Evolutionary conservation across 2,329 filamentous ascomycete species (phyloP), one percentile per base, ranked within the genome.

Genomic region (Phialophora verrucosa): DNA sequence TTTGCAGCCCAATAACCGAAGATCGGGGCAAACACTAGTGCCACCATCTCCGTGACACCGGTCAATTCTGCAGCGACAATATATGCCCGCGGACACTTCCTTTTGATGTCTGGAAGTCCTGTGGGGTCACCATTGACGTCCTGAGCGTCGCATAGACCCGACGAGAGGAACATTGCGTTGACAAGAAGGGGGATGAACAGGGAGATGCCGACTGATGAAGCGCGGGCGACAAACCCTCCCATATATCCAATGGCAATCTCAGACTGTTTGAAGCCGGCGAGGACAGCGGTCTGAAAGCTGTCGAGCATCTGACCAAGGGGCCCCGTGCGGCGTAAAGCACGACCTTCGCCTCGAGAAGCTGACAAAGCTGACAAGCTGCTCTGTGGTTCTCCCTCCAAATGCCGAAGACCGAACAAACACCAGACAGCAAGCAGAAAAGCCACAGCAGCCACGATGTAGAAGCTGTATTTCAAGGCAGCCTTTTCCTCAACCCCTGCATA

Each of bases 121-220:
- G 70, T 71, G 2, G 76, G 75, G 4, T 75, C 75, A 35, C 79
- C 74, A 8, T 44, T 14, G 29, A 58, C 29, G 4, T 79, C 78
- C 49, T 82, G 78, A 17, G 78, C 80, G 32, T 87, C 84, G 80
- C 95, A 98, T 71, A 91, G 90, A 2, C 92, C 93, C 61, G 90
- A 90, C 57, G 83, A 82, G 69, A 94, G 91, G 78, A 94, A 98
- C 78, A 92, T 97, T 27, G 92, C 89, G 76, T 98, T 98, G 73
- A 97, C 88, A 75, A 91, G 96, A 1, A 99, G 85, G 0, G 95
- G 95, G 62, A 99, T 91, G 79, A 98, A 99, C 5, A 98, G 86
- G 0, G 92, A 96, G 70, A 99, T 96, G 60, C 91, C 94, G 4
- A 99, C 95, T 0, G 93, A 97, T 0, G 93, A 97, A 7, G 95